These are phyloP conservation scores for Agaricus blazei DNA, from an alignment of 768 basidiomycete species.

Conservation along the genomic window DNA sequence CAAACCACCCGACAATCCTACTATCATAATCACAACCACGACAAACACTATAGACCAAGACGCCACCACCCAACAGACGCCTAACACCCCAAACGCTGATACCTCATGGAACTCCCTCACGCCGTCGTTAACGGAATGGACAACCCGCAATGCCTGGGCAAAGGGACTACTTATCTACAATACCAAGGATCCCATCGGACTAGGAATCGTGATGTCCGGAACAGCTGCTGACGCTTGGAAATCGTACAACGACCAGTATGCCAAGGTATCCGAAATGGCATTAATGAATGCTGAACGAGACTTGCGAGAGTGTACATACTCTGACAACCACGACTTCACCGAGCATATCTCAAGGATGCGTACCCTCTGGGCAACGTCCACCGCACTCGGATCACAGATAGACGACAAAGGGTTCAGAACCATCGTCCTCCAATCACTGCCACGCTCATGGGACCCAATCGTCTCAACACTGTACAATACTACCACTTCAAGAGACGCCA, in stretches of 20 bases:
- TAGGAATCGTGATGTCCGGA: neutral
- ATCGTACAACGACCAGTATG: neutral
- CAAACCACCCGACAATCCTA: too few relatives aligned
- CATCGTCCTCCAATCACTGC: neutral
- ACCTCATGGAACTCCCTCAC: too few relatives aligned
- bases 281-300: neutral
- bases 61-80: too few relatives aligned
- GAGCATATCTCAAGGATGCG: neutral
- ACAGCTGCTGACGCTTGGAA: neutral
- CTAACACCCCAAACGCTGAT: too few relatives aligned
- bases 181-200: neutral
- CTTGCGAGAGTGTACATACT: neutral
- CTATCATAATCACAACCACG: too few relatives aligned
- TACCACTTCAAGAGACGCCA: neutral
- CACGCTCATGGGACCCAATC: neutral
- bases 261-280: neutral
- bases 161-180: neutral
- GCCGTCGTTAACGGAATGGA: neutral
- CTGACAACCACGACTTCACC: neutral
- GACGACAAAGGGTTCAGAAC: neutral
- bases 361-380: neutral
- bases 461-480: neutral
- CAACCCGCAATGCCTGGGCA: neutral
- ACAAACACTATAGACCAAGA: too few relatives aligned
- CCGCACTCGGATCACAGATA: neutral